Conservation (phyloP, 768 basidiomycete genomes). For the Suillus tomentosus region DNA sequence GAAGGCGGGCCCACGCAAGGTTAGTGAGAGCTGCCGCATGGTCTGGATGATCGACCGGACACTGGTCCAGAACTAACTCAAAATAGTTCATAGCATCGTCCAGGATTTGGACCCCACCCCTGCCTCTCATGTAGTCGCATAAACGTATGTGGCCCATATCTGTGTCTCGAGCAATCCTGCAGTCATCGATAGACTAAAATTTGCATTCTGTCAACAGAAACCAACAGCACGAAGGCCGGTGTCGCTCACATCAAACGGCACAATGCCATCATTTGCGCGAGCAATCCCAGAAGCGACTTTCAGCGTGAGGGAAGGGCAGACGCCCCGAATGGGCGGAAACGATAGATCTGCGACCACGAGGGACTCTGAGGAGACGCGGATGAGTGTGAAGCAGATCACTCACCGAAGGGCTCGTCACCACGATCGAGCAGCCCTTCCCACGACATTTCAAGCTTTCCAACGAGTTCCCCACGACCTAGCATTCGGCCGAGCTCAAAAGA, state of each 20-base stretch:
- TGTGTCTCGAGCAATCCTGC: neutral
- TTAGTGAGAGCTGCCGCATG: neutral
- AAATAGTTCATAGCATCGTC: neutral
- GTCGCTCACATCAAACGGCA: neutral
- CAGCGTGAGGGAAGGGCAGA: neutral
- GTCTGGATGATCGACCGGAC: neutral
- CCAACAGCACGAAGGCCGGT: neutral
- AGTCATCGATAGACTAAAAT: neutral
- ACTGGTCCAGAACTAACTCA: neutral
- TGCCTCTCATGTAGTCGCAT: neutral
- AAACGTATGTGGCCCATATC: neutral
- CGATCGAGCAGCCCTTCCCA: neutral
- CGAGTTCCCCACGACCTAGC: neutral
- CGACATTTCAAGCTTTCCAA: neutral
- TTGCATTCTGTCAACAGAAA: neutral
- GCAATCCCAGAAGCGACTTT: neutral
- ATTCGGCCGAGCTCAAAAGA: slow-evolving; percentile 3
- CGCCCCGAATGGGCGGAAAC: neutral
- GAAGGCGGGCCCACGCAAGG: slow-evolving; percentile 25
- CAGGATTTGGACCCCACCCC: neutral
- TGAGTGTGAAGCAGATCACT: neutral
- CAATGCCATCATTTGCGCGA: neutral
- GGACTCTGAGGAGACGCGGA: neutral
- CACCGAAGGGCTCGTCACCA: neutral
- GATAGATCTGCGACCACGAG: neutral